Percentiles rank a stretch among this genome's conserved stretches.
These are phyloP conservation scores for Helenozyma baotianmanensis DNA, from an alignment of 805 yeast species.

Conservation along the genomic window DNA sequence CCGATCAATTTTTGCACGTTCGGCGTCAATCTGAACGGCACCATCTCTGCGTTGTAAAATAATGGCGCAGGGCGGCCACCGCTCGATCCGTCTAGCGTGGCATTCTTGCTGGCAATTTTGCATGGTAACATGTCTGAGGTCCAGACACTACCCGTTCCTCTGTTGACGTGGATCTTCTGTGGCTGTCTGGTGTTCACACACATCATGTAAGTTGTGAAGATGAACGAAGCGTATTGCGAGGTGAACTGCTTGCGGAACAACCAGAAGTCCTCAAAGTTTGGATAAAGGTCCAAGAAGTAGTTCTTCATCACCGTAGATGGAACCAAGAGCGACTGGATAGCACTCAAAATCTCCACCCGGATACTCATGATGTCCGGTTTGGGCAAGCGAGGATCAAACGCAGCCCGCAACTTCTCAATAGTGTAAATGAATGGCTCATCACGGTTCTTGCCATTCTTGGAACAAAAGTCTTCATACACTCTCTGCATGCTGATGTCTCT, in stretches of 20 bases:
- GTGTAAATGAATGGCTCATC: conserved; percentile 90
- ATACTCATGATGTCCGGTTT: conserved; percentile 87
- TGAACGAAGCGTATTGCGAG: conserved; percentile 88
- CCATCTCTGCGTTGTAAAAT: conserved; percentile 86
- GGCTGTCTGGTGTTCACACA: conserved; percentile 91
- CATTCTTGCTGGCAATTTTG: conserved; percentile 57
- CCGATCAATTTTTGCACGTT: conserved; percentile 92
- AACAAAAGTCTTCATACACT: conserved; percentile 85
- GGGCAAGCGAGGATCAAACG: conserved; percentile 89
- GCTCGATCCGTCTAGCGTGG: conserved; percentile 43
- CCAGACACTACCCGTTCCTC: conserved; percentile 82
- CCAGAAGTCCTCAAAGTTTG: conserved; percentile 93
- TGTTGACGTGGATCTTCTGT: conserved; percentile 81
- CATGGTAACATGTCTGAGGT: conserved; percentile 95
- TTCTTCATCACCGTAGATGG: conserved; percentile 81
- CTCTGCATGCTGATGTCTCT: conserved; percentile 71
- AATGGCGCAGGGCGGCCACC: conserved; percentile 67
- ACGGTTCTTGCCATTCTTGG: conserved; percentile 62
- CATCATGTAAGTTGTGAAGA: conserved; percentile 91
- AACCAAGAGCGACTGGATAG: conserved; percentile 81
- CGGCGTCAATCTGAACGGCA: conserved; percentile 95
- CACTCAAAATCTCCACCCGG: conserved; percentile 84
- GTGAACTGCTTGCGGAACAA: conserved; percentile 92
- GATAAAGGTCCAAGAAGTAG: conserved; percentile 65
- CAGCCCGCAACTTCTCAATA: conserved; percentile 80